Evolutionary conservation across 1,139 yeast genomes (phyloP).

Genomic region (Taphrina sp.): DNA sequence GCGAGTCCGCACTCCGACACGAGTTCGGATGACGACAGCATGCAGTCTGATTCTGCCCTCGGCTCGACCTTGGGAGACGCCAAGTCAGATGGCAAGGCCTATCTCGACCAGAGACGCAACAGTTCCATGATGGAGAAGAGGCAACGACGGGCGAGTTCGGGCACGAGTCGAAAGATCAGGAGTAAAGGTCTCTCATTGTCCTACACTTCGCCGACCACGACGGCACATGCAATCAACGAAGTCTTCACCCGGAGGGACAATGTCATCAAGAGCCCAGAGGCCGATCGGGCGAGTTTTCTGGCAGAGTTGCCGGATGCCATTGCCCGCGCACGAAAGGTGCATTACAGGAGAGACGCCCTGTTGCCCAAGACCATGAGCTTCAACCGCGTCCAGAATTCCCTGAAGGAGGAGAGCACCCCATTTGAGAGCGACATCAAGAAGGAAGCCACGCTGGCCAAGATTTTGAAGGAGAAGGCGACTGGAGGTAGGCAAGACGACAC

Average conservation of each 20-base stretch:
- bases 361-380: constrained; percentile 24
- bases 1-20: background rate
- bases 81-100: background rate
- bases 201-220: constrained; percentile 25
- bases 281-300: constrained; percentile 12
- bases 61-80: background rate
- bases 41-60: background rate
- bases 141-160: constrained; percentile 5
- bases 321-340: constrained; percentile 26
- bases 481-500: background rate
- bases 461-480: constrained; percentile 7
- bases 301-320: constrained; percentile 29
- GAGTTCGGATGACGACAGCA: constrained; percentile 6
- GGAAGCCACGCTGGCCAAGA: constrained; percentile 26
- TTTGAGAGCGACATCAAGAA: constrained; percentile 18
- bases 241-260: constrained; percentile 6
- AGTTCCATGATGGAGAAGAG: background rate
- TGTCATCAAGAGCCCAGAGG: constrained; percentile 1
- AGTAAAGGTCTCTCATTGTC: constrained; percentile 7
- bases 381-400: constrained; percentile 18
- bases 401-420: constrained; percentile 25
- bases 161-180: background rate
- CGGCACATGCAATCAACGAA: constrained; percentile 23
- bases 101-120: constrained; percentile 5
- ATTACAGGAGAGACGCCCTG: constrained; percentile 27